Conservation (phyloP, 75 land plant genomes). For the Azolla pinnata region DNA sequence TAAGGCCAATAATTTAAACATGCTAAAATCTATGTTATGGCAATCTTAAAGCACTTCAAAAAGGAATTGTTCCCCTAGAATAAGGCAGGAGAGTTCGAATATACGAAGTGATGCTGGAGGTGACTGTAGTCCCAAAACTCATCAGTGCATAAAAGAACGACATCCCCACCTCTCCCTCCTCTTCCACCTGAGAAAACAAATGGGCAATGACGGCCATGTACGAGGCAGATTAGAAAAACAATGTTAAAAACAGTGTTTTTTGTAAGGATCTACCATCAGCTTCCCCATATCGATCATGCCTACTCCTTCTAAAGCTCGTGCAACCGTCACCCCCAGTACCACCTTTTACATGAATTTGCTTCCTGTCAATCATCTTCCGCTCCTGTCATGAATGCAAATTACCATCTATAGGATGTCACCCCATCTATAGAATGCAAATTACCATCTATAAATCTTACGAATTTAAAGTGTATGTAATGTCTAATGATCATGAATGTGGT, state of each 20-base stretch:
- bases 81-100: not conserved
- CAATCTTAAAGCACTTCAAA: no score
- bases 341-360: conserved; percentile 68
- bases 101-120: conserved; percentile 77
- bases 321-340: conserved; percentile 93
- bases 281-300: conserved; percentile 55
- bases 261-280: conserved; percentile 65
- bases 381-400: no score
- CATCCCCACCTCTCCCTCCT: conserved; percentile 98
- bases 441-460: no score
- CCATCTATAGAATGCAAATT: no score
- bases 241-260: not conserved
- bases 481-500: no score
- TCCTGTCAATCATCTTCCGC: conserved; percentile 75
- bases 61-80: no score
- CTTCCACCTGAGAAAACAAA: conserved; percentile 45
- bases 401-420: no score
- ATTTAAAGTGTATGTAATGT: no score
- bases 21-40: no score
- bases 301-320: conserved; percentile 64
- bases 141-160: conserved; percentile 67
- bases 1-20: no score
- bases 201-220: not conserved
- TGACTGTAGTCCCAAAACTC: conserved; percentile 80
- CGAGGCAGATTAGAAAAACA: not conserved